A percentile compares a stretch with the other conserved stretches of the same genome.
Evolutionary conservation across 2,329 filamentous ascomycete genomes (phyloP).

Genomic region (Aureobasidium pullulans): DNA sequence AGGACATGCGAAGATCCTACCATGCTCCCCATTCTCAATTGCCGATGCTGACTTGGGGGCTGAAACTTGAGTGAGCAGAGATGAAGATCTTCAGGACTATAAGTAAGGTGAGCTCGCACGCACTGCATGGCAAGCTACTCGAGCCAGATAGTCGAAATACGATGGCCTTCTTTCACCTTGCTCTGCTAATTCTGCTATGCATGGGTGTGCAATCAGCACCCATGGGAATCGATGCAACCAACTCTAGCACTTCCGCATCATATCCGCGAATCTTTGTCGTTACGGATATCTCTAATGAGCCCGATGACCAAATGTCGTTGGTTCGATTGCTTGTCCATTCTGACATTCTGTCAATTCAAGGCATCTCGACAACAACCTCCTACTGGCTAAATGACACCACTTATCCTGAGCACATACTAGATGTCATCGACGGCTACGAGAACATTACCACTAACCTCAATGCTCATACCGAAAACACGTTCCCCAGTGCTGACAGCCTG

Average conservation of each 20-base stretch:
- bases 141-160: background rate
- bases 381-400: conserved; percentile 22
- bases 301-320: conserved; percentile 23
- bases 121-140: background rate
- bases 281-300: conserved; percentile 25
- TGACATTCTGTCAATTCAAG: conserved; percentile 22
- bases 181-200: background rate
- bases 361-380: conserved; percentile 20
- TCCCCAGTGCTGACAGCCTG: conserved; percentile 21
- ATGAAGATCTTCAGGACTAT: no score
- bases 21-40: background rate
- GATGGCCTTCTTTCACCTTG: background rate
- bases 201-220: background rate
- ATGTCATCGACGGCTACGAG: conserved; percentile 24
- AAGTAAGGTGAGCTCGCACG: background rate
- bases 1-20: background rate
- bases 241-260: background rate
- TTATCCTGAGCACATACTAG: conserved; percentile 22
- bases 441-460: conserved; percentile 36
- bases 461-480: conserved; percentile 28
- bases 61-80: background rate
- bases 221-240: background rate
- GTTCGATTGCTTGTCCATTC: conserved; percentile 21
- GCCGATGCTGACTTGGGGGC: background rate
- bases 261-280: conserved; percentile 22